These are phyloP conservation scores for Raffaelea ambrosiae DNA, from an alignment of 2,329 filamentous ascomycete genomes.

Conservation along the genomic window DNA sequence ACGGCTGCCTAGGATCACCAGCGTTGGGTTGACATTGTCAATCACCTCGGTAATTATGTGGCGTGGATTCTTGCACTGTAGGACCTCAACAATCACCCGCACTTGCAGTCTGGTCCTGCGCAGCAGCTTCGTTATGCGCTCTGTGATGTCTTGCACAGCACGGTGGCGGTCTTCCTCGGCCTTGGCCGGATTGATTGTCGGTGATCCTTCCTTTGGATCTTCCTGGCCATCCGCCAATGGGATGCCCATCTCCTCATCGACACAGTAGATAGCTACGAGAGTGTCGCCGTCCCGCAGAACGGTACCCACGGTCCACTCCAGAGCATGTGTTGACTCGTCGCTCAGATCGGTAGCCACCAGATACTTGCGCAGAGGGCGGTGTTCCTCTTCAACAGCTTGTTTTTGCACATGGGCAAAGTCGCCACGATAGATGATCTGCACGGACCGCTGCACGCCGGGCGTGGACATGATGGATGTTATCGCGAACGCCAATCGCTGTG, in stretches of 20 bases:
- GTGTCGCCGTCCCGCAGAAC: slow-evolving; percentile 92
- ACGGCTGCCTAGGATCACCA: slow-evolving; percentile 87
- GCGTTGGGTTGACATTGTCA: slow-evolving; percentile 80
- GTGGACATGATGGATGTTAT: slow-evolving; percentile 73
- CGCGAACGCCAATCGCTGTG: slow-evolving; percentile 74
- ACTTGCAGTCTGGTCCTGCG: slow-evolving; percentile 90
- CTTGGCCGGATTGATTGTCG: slow-evolving; percentile 44
- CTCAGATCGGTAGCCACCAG: slow-evolving; percentile 93
- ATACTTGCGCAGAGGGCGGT: slow-evolving; percentile 77
- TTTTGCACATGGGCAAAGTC: slow-evolving; percentile 70
- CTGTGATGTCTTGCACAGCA: slow-evolving; percentile 76
- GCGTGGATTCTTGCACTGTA: slow-evolving; percentile 96
- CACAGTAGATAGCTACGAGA: slow-evolving; percentile 83
- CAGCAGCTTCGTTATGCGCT: slow-evolving; percentile 74
- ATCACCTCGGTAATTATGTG: slow-evolving; percentile 97
- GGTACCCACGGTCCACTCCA: slow-evolving; percentile 97
- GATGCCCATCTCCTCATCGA: slow-evolving; percentile 76
- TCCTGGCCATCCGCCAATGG: slow-evolving; percentile 23
- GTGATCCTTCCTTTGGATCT: slow-evolving; percentile 25
- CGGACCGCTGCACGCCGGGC: slow-evolving; percentile 67
- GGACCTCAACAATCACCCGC: slow-evolving; percentile 86
- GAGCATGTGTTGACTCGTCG: slow-evolving; percentile 85
- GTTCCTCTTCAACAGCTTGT: slow-evolving; percentile 63
- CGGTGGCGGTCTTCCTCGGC: slow-evolving; percentile 71
- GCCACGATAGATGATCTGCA: slow-evolving; percentile 84